Evolutionary conservation across 23 red algal genomes (phyloP).

Genomic region (Gracilaria caudata): DNA sequence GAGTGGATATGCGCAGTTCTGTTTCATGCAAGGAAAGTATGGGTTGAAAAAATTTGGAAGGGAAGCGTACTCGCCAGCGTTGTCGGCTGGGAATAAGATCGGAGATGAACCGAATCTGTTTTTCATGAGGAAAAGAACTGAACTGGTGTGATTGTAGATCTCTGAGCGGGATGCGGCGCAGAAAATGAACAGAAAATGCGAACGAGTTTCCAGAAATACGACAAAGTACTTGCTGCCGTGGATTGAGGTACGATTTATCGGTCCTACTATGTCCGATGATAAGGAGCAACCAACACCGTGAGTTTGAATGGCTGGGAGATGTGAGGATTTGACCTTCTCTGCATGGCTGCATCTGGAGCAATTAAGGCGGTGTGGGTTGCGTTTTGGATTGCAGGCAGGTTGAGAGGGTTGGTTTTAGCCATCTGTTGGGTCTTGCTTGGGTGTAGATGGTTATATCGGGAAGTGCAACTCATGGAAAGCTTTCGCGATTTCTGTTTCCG

Average conservation of each 20-base stretch:
- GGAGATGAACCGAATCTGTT: background rate
- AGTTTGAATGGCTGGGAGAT: background rate
- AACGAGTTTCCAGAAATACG: background rate
- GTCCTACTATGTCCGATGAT: background rate
- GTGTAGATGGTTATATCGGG: background rate
- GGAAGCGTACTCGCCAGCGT: background rate
- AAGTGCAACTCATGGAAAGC: background rate
- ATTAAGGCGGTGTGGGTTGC: background rate
- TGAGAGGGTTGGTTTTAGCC: background rate
- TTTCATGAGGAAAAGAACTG: background rate
- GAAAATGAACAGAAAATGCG: background rate
- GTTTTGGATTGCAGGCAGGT: background rate
- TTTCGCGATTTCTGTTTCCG: no score
- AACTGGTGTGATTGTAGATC: background rate
- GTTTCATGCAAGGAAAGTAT: background rate
- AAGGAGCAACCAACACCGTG: background rate
- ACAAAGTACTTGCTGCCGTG: background rate
- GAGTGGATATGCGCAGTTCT: background rate
- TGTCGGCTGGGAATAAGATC: background rate
- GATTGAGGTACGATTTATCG: background rate
- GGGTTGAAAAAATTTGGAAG: background rate
- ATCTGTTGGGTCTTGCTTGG: background rate
- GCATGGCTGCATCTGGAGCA: background rate
- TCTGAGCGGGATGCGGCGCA: background rate
- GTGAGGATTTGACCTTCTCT: background rate